Evolutionary conservation across 1,284 basidiomycete genomes (phyloP), one percentile per base, ranked within the genome.

Genomic region (Ustilago hordei): DNA sequence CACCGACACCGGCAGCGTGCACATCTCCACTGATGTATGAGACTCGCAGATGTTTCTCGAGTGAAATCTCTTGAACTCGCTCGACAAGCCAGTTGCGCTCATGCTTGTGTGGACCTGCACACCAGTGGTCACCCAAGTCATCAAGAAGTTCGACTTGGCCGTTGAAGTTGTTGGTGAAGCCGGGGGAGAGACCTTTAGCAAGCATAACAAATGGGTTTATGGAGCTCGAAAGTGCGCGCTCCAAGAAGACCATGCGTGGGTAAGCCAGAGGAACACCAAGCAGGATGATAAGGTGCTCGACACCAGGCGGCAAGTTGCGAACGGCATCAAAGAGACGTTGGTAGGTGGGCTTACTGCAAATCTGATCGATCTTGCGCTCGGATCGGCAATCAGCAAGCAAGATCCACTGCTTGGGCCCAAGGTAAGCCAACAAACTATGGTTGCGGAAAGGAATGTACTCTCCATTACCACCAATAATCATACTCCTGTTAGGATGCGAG

Each of bases 71-170:
- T 59, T 86, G 84, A 4, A 80, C 73, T 1, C 92, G 90, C 70
- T 92, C 89, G 39, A 99, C 90, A 17, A 98, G 89, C 91, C 91
- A 92, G 86, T 98, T 98, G 59, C 96, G 91, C 86, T 98, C 96
- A 87, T 90, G 89, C 91, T 97, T 89, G 80, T 89, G 88, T 4
- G 78, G 78, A 23, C 71, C 82, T 0, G 87, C 86, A 60, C 86
- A 87, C 85, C 97, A 89, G 87, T 98, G 95, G 87, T 98, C 95
- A 60, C 97, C 79, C 17, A 87, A 61, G 54, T 87, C 86, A 55
- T 87, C 86, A 12, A 86, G 79, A 12, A 86, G 70, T 59, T 86
- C 85, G 11, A 84, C 85, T 38, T 85, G 78, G 34, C 83, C 85
- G 63, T 86, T 84, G 43, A 84, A 86, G 60, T 81, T 78, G 79